A percentile compares a stretch with the other conserved stretches of the same genome.
Evolutionary conservation across 148 eudicot genomes (phyloP).

Genomic region (Silene uniflora): DNA sequence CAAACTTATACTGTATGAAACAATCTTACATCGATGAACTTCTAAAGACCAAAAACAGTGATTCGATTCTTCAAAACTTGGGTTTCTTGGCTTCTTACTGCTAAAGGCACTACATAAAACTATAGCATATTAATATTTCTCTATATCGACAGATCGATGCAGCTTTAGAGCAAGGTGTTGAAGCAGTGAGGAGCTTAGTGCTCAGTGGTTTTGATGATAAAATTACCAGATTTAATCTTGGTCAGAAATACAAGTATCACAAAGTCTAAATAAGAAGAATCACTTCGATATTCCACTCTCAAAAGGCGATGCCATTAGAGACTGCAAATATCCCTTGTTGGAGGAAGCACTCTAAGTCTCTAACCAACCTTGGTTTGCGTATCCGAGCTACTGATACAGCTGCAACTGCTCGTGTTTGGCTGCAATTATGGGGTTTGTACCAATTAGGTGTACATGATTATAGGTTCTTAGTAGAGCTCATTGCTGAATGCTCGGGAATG

Average conservation of each 20-base stretch:
- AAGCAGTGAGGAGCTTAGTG: slow-evolving; percentile 67
- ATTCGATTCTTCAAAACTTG: no score
- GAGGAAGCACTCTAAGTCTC: background rate
- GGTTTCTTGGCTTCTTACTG: background rate
- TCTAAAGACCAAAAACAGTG: no score
- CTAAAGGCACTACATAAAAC: background rate
- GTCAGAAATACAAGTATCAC: slow-evolving; percentile 92
- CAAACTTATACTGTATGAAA: no score
- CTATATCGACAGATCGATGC: slow-evolving; percentile 62
- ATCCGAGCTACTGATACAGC: background rate
- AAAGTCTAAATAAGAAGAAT: slow-evolving; percentile 37
- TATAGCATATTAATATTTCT: background rate
- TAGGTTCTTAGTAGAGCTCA: slow-evolving; percentile 7
- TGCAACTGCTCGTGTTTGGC: background rate
- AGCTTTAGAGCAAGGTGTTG: slow-evolving; percentile 88
- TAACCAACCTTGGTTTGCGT: background rate
- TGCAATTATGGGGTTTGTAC: background rate
- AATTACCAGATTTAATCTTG: slow-evolving; percentile 72
- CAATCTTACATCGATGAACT: no score
- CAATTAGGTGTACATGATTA: slow-evolving; percentile 5
- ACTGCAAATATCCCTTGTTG: background rate
- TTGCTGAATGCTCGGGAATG: background rate
- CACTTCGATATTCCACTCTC: background rate
- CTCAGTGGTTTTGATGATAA: slow-evolving; percentile 59
- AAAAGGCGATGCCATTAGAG: background rate